Evolutionary conservation across 2,329 filamentous ascomycete genomes (phyloP), one percentile per base, ranked within the genome.

Genomic region (Trichoderma koningiopsis): DNA sequence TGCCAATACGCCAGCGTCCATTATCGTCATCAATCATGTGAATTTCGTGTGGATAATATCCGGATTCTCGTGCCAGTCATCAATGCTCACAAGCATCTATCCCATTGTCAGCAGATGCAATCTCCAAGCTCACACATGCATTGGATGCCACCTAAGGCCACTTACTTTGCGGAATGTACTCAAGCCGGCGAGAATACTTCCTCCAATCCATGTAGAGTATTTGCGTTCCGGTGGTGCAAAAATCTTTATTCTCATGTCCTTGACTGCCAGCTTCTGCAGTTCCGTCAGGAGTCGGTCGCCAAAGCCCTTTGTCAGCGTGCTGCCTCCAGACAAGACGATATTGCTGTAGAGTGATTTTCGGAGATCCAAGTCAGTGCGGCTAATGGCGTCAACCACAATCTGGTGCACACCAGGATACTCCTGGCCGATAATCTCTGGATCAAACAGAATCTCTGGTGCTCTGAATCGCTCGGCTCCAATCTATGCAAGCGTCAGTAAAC

Each of bases 201-300:
- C 96, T 72, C 96, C 96, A 75, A 98, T 98, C 96, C 96, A 99
- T 37, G 96, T 99, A 72, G 94, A 97, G 84, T 98, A 99, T 82
- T 98, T 97, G 74, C 96, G 88, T 85, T 99, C 96, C 6, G 96
- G 95, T 68, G 96, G 96, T 66, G 96, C 96, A 83, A 97, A 97
- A 78, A 99, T 99, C 86, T 97, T 97, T 84, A 99, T 98, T 77
- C 94, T 90, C 95, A 97, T 99, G 80, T 99, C 96, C 85, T 97
- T 97, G 75, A 98, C 94, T 13, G 96, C 96, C 76, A 98, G 84
- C 79, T 91, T 87, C 83, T 97, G 96, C 73, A 98, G 91, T 83
- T 99, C 96, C 74, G 92, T 90, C 78, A 99, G 85, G 75, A 99
- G 83, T 63, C 96, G 88, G 81, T 98, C 96, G 68, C 95, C 95